Conservation (phyloP, 176 grass and related monocot genomes). For the Triticum turgidum region DNA sequence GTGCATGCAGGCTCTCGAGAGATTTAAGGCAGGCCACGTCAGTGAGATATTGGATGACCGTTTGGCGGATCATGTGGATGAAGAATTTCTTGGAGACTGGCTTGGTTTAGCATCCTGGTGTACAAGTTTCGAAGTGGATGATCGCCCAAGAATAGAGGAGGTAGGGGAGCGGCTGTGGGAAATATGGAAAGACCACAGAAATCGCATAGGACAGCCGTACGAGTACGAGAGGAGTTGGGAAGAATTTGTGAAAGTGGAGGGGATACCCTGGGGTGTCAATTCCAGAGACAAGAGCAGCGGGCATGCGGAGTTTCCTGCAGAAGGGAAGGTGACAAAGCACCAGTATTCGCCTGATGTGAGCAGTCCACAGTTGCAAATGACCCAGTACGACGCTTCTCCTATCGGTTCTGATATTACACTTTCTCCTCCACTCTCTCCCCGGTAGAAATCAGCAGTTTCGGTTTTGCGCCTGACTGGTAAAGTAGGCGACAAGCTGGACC, state of each 20-base stretch:
- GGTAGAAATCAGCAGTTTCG: neutral
- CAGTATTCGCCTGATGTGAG: neutral
- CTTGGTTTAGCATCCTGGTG: slow-evolving; percentile 59
- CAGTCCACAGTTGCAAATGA: neutral
- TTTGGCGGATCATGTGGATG: slow-evolving; percentile 46
- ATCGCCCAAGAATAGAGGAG: slow-evolving; percentile 60
- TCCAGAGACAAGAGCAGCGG: neutral
- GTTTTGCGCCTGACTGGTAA: neutral
- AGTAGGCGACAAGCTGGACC: neutral
- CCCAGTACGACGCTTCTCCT: neutral
- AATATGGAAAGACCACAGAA: slow-evolving; percentile 52
- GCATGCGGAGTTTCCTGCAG: neutral
- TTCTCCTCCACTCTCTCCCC: neutral
- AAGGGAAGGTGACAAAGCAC: neutral
- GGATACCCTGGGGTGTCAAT: neutral
- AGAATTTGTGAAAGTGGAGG: slow-evolving; percentile 5
- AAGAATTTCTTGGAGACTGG: slow-evolving; percentile 43
- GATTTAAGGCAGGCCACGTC: slow-evolving; percentile 32
- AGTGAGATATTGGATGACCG: slow-evolving; percentile 58
- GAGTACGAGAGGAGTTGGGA: slow-evolving; percentile 25
- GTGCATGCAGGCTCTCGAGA: slow-evolving; percentile 3
- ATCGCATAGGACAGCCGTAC: slow-evolving; percentile 17
- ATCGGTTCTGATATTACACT: neutral
- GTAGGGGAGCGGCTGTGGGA: slow-evolving; percentile 65
- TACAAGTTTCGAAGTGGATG: slow-evolving; percentile 38